Evolutionary conservation across 1,284 basidiomycete species (phyloP), one percentile per base, ranked within the genome.

Genomic region (Trichosporon ovoides): DNA sequence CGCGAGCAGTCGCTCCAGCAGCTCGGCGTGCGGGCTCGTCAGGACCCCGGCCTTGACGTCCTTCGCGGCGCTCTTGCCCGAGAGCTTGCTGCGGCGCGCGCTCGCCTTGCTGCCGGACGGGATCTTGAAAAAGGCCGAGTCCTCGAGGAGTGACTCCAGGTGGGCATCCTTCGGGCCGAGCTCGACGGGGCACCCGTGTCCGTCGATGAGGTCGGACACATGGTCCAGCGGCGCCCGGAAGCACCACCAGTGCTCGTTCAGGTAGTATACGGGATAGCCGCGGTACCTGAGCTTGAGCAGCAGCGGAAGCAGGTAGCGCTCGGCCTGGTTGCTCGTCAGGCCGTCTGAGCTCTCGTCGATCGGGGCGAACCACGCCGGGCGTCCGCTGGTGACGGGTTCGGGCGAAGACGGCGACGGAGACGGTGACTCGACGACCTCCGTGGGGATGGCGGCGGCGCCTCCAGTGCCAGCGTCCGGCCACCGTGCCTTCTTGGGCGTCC

Each of bases 401-500:
- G 31, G 12, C 13, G 33, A 9, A 19, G 16, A 9, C 18, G 13
- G 24, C 6, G 43, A 16, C 10, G 52, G 20, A 3, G 52, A 16
- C 11, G 37, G 19, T 28, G 22, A 22, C 18, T 9, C 40, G 40
- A 7, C 40, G 18, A 24, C 24, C 24, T n/a, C n/a, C n/a, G n/a
- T n/a, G n/a, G n/a, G n/a, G n/a, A n/a, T n/a, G n/a, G n/a, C n/a
- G n/a, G n/a, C n/a, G n/a, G n/a, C n/a, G n/a, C n/a, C n/a, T n/a
- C n/a, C n/a, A n/a, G n/a, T n/a, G n/a, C n/a, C n/a, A n/a, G n/a
- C n/a, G 24, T 71, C 69, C 1, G 65, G n/a, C 75, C 77, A 80
- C 68, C 87, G 84, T n/a, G 87, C 85, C 2, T 84, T 81, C 76
- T 98, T 98, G 0, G 91, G 91, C 2, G 88, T 86, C 95, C 95